These are phyloP conservation scores for Akanthomyces lecanii DNA, from an alignment of 2,329 filamentous ascomycete species.

Conservation along the genomic window DNA sequence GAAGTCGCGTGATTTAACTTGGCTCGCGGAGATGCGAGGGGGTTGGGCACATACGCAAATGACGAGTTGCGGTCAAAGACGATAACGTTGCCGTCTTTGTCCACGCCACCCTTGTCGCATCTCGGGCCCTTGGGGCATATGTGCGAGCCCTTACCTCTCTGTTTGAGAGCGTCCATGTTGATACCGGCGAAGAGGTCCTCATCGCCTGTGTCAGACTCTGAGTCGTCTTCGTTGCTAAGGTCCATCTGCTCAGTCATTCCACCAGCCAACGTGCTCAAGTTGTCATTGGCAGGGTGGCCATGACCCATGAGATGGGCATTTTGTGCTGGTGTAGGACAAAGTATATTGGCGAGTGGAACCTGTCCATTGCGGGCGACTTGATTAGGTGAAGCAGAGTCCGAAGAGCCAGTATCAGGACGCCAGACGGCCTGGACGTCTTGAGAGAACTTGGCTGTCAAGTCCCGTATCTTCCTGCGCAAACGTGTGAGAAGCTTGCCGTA, in stretches of 20 bases:
- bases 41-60: conserved; percentile 30
- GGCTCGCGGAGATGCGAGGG: neutral
- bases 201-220: conserved; percentile 30
- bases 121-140: conserved; percentile 32
- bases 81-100: conserved; percentile 35
- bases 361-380: neutral
- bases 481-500: conserved; percentile 12
- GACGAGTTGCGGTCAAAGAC: conserved; percentile 40
- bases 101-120: conserved; percentile 39
- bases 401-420: conserved; percentile 21
- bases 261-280: neutral
- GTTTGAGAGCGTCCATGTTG: conserved; percentile 37
- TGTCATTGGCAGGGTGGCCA: neutral
- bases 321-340: neutral
- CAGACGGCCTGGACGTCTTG: conserved; percentile 32
- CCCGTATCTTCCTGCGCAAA: conserved; percentile 30
- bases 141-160: conserved; percentile 37
- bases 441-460: conserved; percentile 32
- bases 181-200: conserved; percentile 34
- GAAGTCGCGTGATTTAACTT: neutral
- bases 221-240: conserved; percentile 22
- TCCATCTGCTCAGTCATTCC: conserved; percentile 6
- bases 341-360: neutral
- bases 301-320: neutral
- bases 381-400: neutral